Percentiles rank a stretch among this genome's conserved stretches.
Evolutionary conservation across 179 eudicot species (phyloP).

Genomic region (Silene coronaria): DNA sequence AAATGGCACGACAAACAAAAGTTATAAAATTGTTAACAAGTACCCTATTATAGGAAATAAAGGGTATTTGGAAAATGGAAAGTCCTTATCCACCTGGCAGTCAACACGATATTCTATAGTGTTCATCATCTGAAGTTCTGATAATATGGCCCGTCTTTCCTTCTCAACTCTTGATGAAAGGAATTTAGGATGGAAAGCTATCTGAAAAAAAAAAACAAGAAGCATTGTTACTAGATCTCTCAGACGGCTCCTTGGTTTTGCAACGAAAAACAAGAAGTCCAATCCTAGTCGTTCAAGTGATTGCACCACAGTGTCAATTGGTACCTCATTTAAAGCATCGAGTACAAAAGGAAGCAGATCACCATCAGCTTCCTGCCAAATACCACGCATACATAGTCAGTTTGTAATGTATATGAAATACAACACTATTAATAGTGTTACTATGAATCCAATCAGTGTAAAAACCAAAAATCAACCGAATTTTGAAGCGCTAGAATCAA

Average conservation of each 20-base stretch:
- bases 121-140: constrained; percentile 99
- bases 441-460: neutral
- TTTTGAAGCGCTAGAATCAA: constrained; percentile 1
- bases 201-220: constrained; percentile 39
- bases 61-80: neutral
- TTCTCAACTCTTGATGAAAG: constrained; percentile 96
- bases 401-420: neutral
- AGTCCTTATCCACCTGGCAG: constrained; percentile 66
- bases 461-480: neutral
- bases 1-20: constrained; percentile 19
- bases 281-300: neutral
- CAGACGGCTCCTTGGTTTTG: neutral
- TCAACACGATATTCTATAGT: constrained; percentile 99
- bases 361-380: constrained; percentile 69
- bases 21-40: neutral
- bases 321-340: constrained; percentile 97
- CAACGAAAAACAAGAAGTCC: neutral
- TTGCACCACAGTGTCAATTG: neutral
- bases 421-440: neutral
- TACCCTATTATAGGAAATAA: neutral
- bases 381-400: constrained; percentile 17
- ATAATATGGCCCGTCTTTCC: constrained; percentile 95
- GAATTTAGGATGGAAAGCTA: constrained; percentile 92
- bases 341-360: constrained; percentile 92
- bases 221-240: constrained; percentile 1